phyloP scores from a whole-genome alignment of 2,329 filamentous ascomycete genomes.

The Scopulariopsis brevicaulis region DNA sequence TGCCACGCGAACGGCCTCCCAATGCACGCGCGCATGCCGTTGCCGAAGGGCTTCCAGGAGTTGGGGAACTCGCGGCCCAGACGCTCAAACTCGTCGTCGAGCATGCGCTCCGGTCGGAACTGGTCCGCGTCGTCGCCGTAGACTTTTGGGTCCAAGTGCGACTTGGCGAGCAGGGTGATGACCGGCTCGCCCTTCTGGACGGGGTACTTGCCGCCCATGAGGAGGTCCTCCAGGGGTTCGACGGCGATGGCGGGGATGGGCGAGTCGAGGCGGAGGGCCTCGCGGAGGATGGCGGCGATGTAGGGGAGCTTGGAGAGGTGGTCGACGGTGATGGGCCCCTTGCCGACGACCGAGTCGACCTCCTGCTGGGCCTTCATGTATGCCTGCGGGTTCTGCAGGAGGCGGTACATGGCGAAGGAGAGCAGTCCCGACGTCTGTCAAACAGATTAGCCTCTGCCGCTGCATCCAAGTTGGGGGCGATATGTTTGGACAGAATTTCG shows the following conservation, averaged over 20 bases:
- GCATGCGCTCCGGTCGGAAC: slow-evolving; percentile 63
- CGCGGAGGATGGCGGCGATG: slow-evolving; percentile 51
- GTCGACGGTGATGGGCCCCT: slow-evolving; percentile 42
- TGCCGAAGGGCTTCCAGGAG: slow-evolving; percentile 65
- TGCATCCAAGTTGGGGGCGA: too few species aligned
- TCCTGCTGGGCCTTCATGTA: slow-evolving; percentile 54
- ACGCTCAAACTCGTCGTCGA: slow-evolving; percentile 53
- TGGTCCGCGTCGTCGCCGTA: slow-evolving; percentile 54
- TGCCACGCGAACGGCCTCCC: slow-evolving; percentile 67
- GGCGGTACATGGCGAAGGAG: slow-evolving; percentile 52
- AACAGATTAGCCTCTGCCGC: too few species aligned
- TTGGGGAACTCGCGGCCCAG: slow-evolving; percentile 49
- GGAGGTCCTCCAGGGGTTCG: slow-evolving; percentile 36
- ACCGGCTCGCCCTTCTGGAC: slow-evolving; percentile 41
- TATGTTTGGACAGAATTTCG: too few species aligned
- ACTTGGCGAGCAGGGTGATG: slow-evolving; percentile 33
- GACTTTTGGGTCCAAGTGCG: slow-evolving; percentile 51
- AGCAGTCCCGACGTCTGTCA: slow-evolving; percentile 46
- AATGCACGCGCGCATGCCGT: slow-evolving; percentile 60
- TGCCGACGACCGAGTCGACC: slow-evolving; percentile 54
- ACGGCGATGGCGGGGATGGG: slow-evolving; percentile 43
- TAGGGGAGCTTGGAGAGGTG: slow-evolving; percentile 56
- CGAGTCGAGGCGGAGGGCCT: slow-evolving; percentile 51
- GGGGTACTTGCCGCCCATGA: slow-evolving; percentile 50
- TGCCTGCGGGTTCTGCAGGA: slow-evolving; percentile 50